phyloP scores from a whole-genome alignment of 2,329 filamentous ascomycete genomes.

The Monosporascus sp. region DNA sequence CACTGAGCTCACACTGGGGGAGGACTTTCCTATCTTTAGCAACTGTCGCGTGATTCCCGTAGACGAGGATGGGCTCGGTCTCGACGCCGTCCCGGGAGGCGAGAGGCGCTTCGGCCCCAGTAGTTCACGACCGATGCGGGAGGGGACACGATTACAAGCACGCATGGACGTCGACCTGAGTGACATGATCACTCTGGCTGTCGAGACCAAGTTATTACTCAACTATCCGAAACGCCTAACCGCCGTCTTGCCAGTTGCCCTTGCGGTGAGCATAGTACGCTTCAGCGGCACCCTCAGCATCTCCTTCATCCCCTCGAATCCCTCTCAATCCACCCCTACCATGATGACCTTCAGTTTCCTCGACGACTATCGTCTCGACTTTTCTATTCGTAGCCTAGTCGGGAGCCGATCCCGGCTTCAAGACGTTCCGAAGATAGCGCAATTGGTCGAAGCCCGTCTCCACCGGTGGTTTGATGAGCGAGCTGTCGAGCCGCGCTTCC shows the following conservation, averaged over 20 bases:
- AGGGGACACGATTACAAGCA: slow-evolving; percentile 78
- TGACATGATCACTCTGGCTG: slow-evolving; percentile 89
- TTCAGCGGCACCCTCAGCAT: slow-evolving; percentile 94
- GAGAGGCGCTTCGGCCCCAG: slow-evolving; percentile 47
- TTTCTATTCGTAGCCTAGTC: slow-evolving; percentile 73
- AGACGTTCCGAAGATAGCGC: slow-evolving; percentile 83
- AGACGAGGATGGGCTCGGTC: slow-evolving; percentile 65
- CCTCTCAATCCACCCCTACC: slow-evolving; percentile 65
- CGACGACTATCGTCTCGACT: slow-evolving; percentile 79
- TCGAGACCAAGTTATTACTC: slow-evolving; percentile 89
- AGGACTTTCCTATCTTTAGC: slow-evolving; percentile 98
- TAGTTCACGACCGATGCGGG: slow-evolving; percentile 41
- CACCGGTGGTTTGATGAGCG: slow-evolving; percentile 87
- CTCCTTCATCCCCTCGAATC: slow-evolving; percentile 78
- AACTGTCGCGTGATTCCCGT: slow-evolving; percentile 95
- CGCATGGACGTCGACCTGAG: slow-evolving; percentile 95
- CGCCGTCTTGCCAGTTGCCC: slow-evolving; percentile 83
- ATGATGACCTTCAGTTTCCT: slow-evolving; percentile 94
- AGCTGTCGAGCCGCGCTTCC: slow-evolving; percentile 78
- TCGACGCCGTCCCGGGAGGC: slow-evolving; percentile 34
- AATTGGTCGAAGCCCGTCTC: slow-evolving; percentile 72
- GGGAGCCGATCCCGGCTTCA: slow-evolving; percentile 75
- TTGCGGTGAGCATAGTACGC: slow-evolving; percentile 85
- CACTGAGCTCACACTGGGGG: slow-evolving; percentile 87
- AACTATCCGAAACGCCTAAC: slow-evolving; percentile 91